These are phyloP conservation scores for Colletotrichum scovillei DNA, from an alignment of 2,329 filamentous ascomycete genomes.

Conservation along the genomic window DNA sequence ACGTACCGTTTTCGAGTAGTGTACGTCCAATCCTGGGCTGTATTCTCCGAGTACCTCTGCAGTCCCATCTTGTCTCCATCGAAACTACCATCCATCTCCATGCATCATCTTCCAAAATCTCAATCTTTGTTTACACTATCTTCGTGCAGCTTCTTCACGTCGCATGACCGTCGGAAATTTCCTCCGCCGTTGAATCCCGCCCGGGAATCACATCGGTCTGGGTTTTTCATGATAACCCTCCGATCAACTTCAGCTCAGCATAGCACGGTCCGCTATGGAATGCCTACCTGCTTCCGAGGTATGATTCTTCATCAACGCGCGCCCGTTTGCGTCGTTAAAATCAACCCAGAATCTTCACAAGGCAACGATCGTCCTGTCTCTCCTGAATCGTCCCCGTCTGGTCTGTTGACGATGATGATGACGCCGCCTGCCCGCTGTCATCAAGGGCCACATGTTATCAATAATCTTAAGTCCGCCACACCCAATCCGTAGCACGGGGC, in stretches of 20 bases:
- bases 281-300: background rate
- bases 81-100: background rate
- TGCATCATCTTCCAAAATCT: background rate
- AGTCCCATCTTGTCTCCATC: background rate
- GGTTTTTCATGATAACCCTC: background rate
- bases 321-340: background rate
- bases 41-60: background rate
- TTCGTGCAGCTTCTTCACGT: background rate
- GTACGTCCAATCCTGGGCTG: background rate
- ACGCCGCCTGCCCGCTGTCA: constrained; percentile 1
- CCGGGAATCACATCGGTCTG: background rate
- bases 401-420: background rate
- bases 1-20: background rate
- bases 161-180: constrained; percentile 13
- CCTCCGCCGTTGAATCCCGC: constrained; percentile 4
- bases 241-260: background rate
- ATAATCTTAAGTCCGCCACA: constrained; percentile 1
- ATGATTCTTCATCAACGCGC: too few species aligned
- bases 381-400: background rate
- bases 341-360: background rate
- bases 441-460: background rate
- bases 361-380: background rate
- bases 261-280: background rate
- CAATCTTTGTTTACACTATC: background rate
- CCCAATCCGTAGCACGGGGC: background rate